Conservation (phyloP, 148 eudicot species). For the Euryodendron excelsum region DNA sequence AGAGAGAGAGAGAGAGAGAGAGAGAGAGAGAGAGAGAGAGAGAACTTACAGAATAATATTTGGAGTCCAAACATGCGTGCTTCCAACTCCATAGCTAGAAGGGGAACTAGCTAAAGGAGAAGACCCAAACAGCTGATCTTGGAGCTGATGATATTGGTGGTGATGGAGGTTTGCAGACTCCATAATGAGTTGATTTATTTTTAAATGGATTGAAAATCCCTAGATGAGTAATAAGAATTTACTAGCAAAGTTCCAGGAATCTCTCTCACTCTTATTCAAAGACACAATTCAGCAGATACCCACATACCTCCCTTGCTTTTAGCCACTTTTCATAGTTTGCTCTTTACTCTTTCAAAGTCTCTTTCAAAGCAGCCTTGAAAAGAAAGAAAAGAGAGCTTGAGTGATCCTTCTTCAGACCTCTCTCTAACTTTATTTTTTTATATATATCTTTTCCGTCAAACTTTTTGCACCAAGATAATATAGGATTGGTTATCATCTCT, state of each 20-base stretch:
- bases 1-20: no score
- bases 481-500: slow-evolving; percentile 9
- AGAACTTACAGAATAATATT: slow-evolving; percentile 72
- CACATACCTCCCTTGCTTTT: slow-evolving; percentile 37
- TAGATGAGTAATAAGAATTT: slow-evolving; percentile 27
- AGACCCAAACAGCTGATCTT: slow-evolving; percentile 54
- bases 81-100: slow-evolving; percentile 41
- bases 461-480: slow-evolving; percentile 27
- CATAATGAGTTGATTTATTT: slow-evolving; percentile 31
- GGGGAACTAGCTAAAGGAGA: slow-evolving; percentile 36
- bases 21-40: no score
- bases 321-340: slow-evolving; percentile 35
- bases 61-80: slow-evolving; percentile 40
- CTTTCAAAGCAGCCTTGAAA: slow-evolving; percentile 47
- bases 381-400: slow-evolving; percentile 24
- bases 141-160: slow-evolving; percentile 35
- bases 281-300: slow-evolving; percentile 44
- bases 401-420: slow-evolving; percentile 22
- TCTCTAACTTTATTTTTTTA: background rate
- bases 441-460: slow-evolving; percentile 19
- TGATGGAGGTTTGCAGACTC: slow-evolving; percentile 62
- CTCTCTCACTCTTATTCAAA: slow-evolving; percentile 16
- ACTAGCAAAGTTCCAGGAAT: slow-evolving; percentile 2
- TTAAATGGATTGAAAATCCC: slow-evolving; percentile 50
- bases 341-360: slow-evolving; percentile 58